Base-by-base conservation (phyloP, 495 filamentous ascomycete species). In the Pseudomonodictys pantanalensis region DNA sequence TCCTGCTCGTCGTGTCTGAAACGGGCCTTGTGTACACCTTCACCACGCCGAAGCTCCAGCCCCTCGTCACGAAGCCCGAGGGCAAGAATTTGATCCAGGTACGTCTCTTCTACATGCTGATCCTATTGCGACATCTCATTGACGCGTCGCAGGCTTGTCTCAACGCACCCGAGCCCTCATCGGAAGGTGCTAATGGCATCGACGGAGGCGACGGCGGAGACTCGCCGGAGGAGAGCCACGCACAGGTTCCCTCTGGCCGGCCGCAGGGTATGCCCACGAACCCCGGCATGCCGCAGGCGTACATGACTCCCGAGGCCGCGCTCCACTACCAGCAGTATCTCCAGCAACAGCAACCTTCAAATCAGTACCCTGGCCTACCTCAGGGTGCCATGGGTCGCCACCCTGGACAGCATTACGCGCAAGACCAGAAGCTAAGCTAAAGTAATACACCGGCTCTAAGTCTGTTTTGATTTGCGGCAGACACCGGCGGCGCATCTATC, bases 81-180 rank as follows among this genome's bases (percentile, higher is more conserved):
- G 95, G 95, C 77, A 99, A 99, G 83, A 99, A 99, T 71, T 78
- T 99, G 38, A 99, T 99, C 58, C 95, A 99, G 86, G 95, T 97
- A 83, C n/a, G 60, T 33, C 5, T 42, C 18, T 33, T 20, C 24
- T 20, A 48, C 23, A 30, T 42, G 10, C 22, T 6, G 15, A 52
- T 32, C 45, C 25, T 51, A 17, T 51, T 52, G 24, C 44, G 47
- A 46, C 58, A 57, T 53, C 49, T 25, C 3, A 15, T 48, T 61
- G 56, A 67, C 59, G 12, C 45, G 25, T 38, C 41, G n/a, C 47
- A 96, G 93, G 92, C 93, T 33, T 98, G 93, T 69, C 78, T 98
- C 62, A 98, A 98, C 73, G 93, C 93, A 24, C 95, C 93, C 52
- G 93, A 98, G 73, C 90, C 92, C n/a, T 79, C 88, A n/a, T 81